These are phyloP conservation scores for Cordyceps fumosorosea DNA, from an alignment of 2,329 filamentous ascomycete species.

Conservation along the genomic window DNA sequence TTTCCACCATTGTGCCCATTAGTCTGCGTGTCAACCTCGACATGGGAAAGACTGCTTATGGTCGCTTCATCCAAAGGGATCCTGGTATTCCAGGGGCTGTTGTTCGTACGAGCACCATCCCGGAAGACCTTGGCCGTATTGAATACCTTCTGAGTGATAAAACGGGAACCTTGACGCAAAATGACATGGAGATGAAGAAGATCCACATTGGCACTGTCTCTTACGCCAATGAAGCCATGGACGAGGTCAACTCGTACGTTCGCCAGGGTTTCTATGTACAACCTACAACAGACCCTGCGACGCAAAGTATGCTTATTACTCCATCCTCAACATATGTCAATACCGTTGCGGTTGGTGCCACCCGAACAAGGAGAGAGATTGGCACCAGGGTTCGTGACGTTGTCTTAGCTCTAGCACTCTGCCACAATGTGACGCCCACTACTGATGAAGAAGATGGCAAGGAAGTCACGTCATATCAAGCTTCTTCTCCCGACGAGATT, in stretches of 20 bases:
- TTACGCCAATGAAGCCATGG: slow-evolving; percentile 98
- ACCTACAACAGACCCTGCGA: slow-evolving; percentile 36
- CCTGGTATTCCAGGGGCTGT: slow-evolving; percentile 85
- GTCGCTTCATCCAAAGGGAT: slow-evolving; percentile 89
- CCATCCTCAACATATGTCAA: slow-evolving; percentile 65
- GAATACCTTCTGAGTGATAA: slow-evolving; percentile 97
- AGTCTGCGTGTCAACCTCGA: slow-evolving; percentile 94
- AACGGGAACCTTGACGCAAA: slow-evolving; percentile 95
- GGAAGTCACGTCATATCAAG: slow-evolving; percentile 80
- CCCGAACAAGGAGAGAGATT: slow-evolving; percentile 85
- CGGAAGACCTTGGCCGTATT: slow-evolving; percentile 89
- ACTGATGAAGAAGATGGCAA: slow-evolving; percentile 72
- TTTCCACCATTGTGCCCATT: slow-evolving; percentile 98
- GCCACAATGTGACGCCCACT: slow-evolving; percentile 91
- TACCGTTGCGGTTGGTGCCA: slow-evolving; percentile 57
- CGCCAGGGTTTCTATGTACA: slow-evolving; percentile 68
- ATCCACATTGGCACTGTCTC: slow-evolving; percentile 97
- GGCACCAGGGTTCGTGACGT: slow-evolving; percentile 89
- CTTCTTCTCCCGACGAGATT: slow-evolving; percentile 95
- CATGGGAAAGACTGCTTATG: slow-evolving; percentile 94
- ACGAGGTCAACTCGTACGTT: slow-evolving; percentile 84
- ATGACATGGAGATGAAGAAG: slow-evolving; percentile 98
- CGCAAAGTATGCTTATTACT: slow-evolving; percentile 56
- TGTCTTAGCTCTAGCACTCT: slow-evolving; percentile 83
- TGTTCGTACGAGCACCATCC: slow-evolving; percentile 93